Conservation (phyloP, 2,329 filamentous ascomycete species). For the Pseudonectria foliicola region DNA sequence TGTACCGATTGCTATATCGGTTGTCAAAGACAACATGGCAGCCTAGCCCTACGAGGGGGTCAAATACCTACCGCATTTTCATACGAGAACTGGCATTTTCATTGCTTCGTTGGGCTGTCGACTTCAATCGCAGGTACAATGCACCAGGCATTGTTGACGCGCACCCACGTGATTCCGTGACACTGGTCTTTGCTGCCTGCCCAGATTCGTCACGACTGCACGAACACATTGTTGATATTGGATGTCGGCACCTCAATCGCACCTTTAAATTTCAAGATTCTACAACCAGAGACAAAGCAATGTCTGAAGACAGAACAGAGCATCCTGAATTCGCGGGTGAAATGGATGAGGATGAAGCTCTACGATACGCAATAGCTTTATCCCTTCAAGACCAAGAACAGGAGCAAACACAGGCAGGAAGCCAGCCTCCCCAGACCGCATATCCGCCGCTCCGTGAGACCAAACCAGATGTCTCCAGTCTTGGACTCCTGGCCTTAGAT, state of each 20-base stretch:
- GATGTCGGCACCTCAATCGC: not conserved
- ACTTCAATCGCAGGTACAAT: no score
- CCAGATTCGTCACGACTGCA: no score
- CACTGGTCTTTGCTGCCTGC: no score
- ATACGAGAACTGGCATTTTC: no score
- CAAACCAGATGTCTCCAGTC: constrained; percentile 11
- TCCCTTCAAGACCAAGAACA: constrained; percentile 36
- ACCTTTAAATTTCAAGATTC: not conserved
- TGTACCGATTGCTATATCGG: no score
- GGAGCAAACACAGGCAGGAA: constrained; percentile 2
- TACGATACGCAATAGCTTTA: constrained; percentile 54
- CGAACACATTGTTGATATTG: no score
- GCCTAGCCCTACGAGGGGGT: no score
- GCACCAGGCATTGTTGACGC: no score
- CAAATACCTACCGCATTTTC: no score
- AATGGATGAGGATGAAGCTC: constrained; percentile 49
- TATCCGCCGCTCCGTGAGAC: constrained; percentile 12
- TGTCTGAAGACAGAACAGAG: constrained; percentile 17
- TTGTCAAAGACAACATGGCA: no score
- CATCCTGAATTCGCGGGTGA: constrained; percentile 23
- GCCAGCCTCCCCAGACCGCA: constrained; percentile 12
- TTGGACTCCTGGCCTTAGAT: constrained; percentile 52
- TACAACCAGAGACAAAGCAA: constrained; percentile 8
- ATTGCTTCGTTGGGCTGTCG: no score
- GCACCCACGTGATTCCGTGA: no score